Evolutionary conservation across 495 filamentous ascomycete genomes (phyloP).

Genomic region (Symbiotaphrina buchneri): DNA sequence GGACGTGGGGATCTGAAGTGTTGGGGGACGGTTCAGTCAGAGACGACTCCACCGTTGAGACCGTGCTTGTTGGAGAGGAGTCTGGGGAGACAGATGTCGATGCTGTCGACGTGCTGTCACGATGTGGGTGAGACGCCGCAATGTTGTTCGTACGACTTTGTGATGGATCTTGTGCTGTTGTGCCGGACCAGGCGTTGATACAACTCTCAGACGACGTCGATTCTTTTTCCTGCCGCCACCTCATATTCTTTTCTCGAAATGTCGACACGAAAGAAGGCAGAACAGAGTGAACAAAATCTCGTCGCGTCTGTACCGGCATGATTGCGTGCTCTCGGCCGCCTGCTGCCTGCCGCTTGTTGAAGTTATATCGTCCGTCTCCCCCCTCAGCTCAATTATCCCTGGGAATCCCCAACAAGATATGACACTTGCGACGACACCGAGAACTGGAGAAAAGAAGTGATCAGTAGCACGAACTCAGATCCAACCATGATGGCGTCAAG

Average conservation of each 20-base stretch:
- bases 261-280: constrained; percentile 14
- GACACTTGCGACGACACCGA: no score
- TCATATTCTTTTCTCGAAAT: constrained; percentile 11
- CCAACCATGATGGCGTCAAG: no score
- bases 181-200: no score
- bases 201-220: not conserved
- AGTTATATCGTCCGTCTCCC: no score
- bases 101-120: constrained; percentile 54
- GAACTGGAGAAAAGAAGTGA: no score
- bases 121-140: constrained; percentile 29
- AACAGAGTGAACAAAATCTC: constrained; percentile 7
- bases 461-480: no score
- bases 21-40: constrained; percentile 79
- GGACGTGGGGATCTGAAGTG: no score
- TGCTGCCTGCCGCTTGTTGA: no score
- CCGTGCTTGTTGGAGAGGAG: constrained; percentile 84
- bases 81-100: constrained; percentile 60
- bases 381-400: no score
- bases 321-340: no score
- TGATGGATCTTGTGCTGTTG: constrained; percentile 2
- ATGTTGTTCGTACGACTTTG: constrained; percentile 7
- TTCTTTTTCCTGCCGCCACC: constrained; percentile 2
- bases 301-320: constrained; percentile 10
- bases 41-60: constrained; percentile 79
- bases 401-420: no score